Conservation (phyloP, 345 rosid species). For the Populus pruinosa region DNA sequence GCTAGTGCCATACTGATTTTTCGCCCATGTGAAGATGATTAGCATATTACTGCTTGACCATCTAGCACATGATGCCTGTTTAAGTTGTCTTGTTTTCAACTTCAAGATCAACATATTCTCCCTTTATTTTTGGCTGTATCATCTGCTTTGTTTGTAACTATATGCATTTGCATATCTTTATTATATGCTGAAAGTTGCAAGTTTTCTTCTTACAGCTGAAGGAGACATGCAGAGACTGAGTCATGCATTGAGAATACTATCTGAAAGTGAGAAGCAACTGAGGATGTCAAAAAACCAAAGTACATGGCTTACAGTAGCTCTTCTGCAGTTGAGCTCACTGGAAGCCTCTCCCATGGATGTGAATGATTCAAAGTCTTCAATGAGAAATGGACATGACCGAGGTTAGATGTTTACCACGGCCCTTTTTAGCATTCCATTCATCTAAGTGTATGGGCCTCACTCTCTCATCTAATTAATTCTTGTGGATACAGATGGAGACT, state of each 20-base stretch:
- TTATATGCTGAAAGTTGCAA: slow-evolving; percentile 2
- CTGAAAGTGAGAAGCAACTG: slow-evolving; percentile 91
- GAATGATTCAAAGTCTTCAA: slow-evolving; percentile 42
- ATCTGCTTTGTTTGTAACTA: background rate
- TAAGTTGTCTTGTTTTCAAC: background rate
- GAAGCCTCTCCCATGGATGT: slow-evolving; percentile 48
- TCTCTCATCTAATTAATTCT: background rate
- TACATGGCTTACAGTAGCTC: slow-evolving; percentile 95
- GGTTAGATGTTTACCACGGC: slow-evolving; percentile 32
- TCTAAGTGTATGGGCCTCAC: background rate
- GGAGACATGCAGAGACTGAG: slow-evolving; percentile 65
- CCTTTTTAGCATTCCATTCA: background rate
- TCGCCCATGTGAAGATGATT: background rate
- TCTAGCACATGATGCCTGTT: background rate
- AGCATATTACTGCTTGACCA: background rate
- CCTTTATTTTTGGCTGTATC: background rate
- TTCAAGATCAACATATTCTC: background rate
- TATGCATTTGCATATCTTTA: background rate
- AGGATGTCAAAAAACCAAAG: slow-evolving; percentile 87
- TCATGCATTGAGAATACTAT: slow-evolving; percentile 77
- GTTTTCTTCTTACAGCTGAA: slow-evolving; percentile 52
- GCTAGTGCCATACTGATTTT: background rate
- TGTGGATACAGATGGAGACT: slow-evolving; percentile 43
- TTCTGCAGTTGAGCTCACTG: slow-evolving; percentile 69
- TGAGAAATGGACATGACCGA: slow-evolving; percentile 42